Evolutionary conservation across 176 grass and related monocot species (phyloP).

Genomic region (Raddia guianensis): DNA sequence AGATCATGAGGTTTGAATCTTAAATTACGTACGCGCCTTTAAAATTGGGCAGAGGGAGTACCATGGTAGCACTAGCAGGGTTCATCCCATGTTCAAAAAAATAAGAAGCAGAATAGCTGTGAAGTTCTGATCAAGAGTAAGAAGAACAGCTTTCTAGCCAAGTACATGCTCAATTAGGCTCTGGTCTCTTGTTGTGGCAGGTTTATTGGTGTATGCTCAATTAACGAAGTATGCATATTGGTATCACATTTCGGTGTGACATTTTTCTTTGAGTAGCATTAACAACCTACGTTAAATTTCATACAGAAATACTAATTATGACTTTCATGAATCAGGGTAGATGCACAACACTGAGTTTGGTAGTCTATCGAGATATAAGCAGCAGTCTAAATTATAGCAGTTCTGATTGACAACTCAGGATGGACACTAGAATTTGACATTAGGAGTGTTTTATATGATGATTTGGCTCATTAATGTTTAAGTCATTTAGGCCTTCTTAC

Average conservation of each 20-base stretch:
- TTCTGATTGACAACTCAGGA: background rate
- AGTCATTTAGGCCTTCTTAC: background rate
- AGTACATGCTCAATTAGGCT: background rate
- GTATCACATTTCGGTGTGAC: slow-evolving; percentile 6
- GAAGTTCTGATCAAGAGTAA: slow-evolving; percentile 10
- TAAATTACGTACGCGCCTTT: too few species aligned
- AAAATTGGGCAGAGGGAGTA: background rate
- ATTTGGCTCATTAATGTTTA: background rate
- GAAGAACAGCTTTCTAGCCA: background rate
- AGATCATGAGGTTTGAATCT: too few species aligned
- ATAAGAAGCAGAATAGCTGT: background rate
- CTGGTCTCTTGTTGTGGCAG: background rate
- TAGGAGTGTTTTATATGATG: background rate
- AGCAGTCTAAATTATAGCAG: background rate
- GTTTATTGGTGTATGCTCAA: background rate
- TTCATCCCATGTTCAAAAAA: background rate
- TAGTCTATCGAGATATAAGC: background rate
- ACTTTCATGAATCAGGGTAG: slow-evolving; percentile 24
- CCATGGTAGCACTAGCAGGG: background rate
- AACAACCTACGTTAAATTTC: background rate
- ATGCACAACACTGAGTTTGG: background rate
- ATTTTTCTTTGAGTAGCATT: slow-evolving; percentile 10
- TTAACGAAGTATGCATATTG: background rate
- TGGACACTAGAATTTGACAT: slow-evolving; percentile 2
- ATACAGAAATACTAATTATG: background rate